Evolutionary conservation across 257 asterid species (phyloP).

Genomic region (Lycium ferocissimum): DNA sequence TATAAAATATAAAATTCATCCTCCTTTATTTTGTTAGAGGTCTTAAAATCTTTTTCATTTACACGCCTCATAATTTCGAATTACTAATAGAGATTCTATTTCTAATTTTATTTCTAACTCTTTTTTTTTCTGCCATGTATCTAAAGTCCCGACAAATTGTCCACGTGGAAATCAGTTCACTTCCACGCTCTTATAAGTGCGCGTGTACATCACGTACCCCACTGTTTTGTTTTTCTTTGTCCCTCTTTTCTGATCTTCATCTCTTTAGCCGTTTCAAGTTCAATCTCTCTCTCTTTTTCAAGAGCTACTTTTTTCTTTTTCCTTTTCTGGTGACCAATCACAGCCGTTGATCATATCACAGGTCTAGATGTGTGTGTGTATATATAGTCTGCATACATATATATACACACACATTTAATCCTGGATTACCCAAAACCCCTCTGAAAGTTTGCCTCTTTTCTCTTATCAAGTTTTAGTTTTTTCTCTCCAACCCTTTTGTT

Average conservation of each 20-base stretch:
- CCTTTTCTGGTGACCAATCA: neutral
- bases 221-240: neutral
- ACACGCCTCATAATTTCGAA: no score
- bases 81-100: no score
- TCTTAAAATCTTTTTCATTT: no score
- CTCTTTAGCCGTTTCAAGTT: neutral
- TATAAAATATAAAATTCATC: no score
- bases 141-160: neutral
- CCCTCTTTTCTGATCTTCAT: neutral
- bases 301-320: neutral
- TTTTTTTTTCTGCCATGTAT: neutral
- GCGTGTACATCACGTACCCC: neutral
- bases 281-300: neutral
- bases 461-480: neutral
- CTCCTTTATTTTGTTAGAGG: no score
- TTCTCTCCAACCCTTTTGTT: neutral
- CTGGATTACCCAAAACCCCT: neutral
- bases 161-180: neutral
- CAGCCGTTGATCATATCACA: conserved; percentile 25
- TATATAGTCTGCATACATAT: neutral
- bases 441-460: conserved; percentile 7
- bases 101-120: no score
- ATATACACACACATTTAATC: neutral
- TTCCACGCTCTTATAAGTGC: neutral
- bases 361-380: conserved; percentile 18